Base-by-base conservation (phyloP, 2,329 filamentous ascomycete genomes). In the Clarireedia homoeocarpa region DNA sequence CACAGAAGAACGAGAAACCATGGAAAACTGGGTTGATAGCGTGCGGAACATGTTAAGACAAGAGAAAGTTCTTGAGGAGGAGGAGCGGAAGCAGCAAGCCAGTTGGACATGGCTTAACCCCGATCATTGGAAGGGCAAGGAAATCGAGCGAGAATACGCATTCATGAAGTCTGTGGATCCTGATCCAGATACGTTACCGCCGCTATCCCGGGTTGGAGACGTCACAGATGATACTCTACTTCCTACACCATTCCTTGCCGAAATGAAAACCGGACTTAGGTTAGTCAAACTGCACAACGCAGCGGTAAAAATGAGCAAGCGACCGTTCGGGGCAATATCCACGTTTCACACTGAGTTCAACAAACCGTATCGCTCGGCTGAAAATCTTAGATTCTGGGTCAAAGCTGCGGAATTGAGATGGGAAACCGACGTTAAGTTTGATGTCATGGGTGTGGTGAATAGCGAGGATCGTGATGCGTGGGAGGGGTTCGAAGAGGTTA, bases 401-500 rank as follows among this genome's bases (percentile, higher is more conserved):
- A 99, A 99, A 75, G 94, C 92, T 1, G 91, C 91, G 6, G 91
- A 99, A 73, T 77, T 97, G 57, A 84, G 94, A 55, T 99, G 92
- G 85, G 94, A 97, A 72, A 82, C 91, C 40, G 81, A 88, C 63
- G 77, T 97, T 51, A 82, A 86, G 61, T 79, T 96, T 53, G 90
- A 96, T 67, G 89, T 92, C 23, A 85, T 95, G 72, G 90, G 86
- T 27, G 81, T 96, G 6, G 91, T 96, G 23, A 87, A 91, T 67
- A 86, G 85, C 67, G 85, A 70, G 36, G 73, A 78, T 58, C 78
- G 81, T 50, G 77, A 82, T 53, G 83, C 84, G 12, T 96, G 91
- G 91, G 75, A 80, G 51, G 81, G 85, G 55, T 95, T 99, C 61
- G 91, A 99, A 69, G 77, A 81, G 5, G 91, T 91, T 27, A 77